Conservation (phyloP, 805 yeast genomes). For the Ogataea zsoltii region DNA sequence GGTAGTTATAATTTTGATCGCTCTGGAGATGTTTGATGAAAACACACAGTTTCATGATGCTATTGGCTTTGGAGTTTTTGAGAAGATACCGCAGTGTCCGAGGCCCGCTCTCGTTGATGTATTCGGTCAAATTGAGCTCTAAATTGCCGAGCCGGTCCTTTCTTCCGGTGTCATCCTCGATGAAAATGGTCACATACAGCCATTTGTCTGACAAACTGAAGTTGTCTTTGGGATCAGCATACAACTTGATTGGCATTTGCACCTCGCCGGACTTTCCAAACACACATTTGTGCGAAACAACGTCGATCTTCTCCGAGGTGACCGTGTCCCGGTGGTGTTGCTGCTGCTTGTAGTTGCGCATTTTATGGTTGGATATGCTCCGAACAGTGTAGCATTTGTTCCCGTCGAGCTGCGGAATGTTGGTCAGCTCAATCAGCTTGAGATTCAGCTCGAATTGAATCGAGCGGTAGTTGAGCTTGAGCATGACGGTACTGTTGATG, state of each 20-base stretch:
- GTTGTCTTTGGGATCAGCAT: conserved; percentile 37
- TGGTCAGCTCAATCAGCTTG: conserved; percentile 67
- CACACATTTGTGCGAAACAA: conserved; percentile 52
- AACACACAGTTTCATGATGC: conserved; percentile 67
- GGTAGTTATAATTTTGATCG: conserved; percentile 16
- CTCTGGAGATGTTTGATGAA: conserved; percentile 20
- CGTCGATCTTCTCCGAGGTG: conserved; percentile 42
- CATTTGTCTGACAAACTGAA: conserved; percentile 45
- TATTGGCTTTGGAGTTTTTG: conserved; percentile 78
- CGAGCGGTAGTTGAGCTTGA: conserved; percentile 26
- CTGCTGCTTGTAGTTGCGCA: conserved; percentile 18
- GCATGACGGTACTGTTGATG: conserved; percentile 6
- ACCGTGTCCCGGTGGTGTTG: conserved; percentile 29
- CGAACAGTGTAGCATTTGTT: conserved; percentile 54
- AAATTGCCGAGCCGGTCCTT: conserved; percentile 63
- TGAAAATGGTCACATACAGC: conserved; percentile 39
- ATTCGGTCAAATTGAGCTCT: conserved; percentile 71
- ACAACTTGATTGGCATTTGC: conserved; percentile 39
- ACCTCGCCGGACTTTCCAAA: conserved; percentile 39
- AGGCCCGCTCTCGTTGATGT: conserved; percentile 53
- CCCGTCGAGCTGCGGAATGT: conserved; percentile 80
- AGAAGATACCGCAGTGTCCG: conserved; percentile 65
- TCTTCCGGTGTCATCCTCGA: conserved; percentile 33
- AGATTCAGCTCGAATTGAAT: conserved; percentile 57
- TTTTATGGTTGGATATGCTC: conserved; percentile 22